Evolutionary conservation across 768 basidiomycete species (phyloP).

Genomic region (Pleurotus tuber-regium): DNA sequence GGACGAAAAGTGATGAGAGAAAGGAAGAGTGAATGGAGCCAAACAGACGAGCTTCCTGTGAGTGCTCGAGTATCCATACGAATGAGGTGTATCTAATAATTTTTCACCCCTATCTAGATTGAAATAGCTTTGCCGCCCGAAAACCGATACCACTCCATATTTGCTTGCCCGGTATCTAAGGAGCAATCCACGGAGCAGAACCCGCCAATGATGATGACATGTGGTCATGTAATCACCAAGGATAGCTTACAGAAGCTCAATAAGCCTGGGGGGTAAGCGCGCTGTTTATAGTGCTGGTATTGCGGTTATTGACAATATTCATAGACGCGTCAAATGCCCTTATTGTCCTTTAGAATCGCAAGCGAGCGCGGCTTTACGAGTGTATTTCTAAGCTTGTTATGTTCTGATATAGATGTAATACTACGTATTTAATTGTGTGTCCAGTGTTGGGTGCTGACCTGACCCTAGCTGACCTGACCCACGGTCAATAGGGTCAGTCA

Average conservation of each 20-base stretch:
- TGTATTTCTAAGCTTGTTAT: constrained; percentile 52
- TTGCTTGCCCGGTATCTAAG: constrained; percentile 96
- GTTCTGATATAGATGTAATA: not conserved
- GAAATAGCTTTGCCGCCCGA: constrained; percentile 87
- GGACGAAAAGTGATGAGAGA: constrained; percentile 92
- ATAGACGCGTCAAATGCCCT: constrained; percentile 91
- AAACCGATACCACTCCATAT: constrained; percentile 94
- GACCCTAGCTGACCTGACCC: too few relatives aligned
- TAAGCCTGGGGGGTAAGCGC: constrained; percentile 68
- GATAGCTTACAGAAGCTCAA: constrained; percentile 89
- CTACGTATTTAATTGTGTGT: not conserved
- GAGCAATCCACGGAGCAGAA: constrained; percentile 92
- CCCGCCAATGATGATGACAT: constrained; percentile 97
- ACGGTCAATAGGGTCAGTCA: too few relatives aligned
- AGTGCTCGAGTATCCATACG: constrained; percentile 14
- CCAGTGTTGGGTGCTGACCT: too few relatives aligned
- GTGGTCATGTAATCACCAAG: constrained; percentile 93
- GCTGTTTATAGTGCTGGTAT: not conserved
- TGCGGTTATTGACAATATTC: constrained; percentile 6
- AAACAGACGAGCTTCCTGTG: constrained; percentile 87
- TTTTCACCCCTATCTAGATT: constrained; percentile 53
- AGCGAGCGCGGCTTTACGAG: constrained; percentile 51
- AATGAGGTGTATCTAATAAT: not conserved
- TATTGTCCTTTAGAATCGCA: constrained; percentile 88
- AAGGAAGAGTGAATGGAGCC: constrained; percentile 90